Evolutionary conservation across 2,329 filamentous ascomycete species (phyloP).

Genomic region (Chrysosphaeria jannelii): DNA sequence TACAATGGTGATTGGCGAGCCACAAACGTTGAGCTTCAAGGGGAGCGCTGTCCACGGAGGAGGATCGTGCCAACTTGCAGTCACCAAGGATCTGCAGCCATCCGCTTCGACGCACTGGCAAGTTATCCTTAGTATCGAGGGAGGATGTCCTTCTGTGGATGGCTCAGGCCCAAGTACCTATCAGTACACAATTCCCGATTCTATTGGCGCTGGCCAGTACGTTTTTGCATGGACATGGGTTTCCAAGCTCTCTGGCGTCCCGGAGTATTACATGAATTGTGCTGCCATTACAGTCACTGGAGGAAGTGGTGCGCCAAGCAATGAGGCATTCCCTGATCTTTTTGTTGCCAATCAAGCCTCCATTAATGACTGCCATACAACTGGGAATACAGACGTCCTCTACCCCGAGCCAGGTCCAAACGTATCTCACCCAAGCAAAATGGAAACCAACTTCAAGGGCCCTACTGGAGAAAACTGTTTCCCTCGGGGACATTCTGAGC

Average conservation of each 20-base stretch:
- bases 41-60: slow-evolving; percentile 8
- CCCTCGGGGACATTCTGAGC: slow-evolving; percentile 3
- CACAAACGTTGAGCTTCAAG: slow-evolving; percentile 6
- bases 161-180: slow-evolving; percentile 6
- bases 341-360: slow-evolving; percentile 22
- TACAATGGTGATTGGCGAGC: slow-evolving; percentile 5
- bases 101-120: slow-evolving; percentile 6
- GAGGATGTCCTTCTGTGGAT: slow-evolving; percentile 7
- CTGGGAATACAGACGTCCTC: slow-evolving; percentile 5
- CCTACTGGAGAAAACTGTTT: slow-evolving; percentile 4
- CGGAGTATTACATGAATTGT: slow-evolving; percentile 41
- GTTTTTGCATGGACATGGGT: slow-evolving; percentile 32
- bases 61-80: slow-evolving; percentile 9
- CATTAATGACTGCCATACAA: slow-evolving; percentile 8
- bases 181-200: slow-evolving; percentile 7
- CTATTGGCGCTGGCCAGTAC: slow-evolving; percentile 10
- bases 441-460: slow-evolving; percentile 4
- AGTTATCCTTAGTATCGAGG: slow-evolving; percentile 8
- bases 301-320: slow-evolving; percentile 4
- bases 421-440: slow-evolving; percentile 5
- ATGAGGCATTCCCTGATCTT: slow-evolving; percentile 16
- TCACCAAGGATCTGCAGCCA: slow-evolving; percentile 5
- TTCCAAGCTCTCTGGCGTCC: slow-evolving; percentile 23
- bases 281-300: slow-evolving; percentile 21
- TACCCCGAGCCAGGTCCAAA: slow-evolving; percentile 7